Evolutionary conservation across 2,329 filamentous ascomycete species (phyloP), one percentile per base, ranked within the genome.

Genomic region (Alternaria infectoria): DNA sequence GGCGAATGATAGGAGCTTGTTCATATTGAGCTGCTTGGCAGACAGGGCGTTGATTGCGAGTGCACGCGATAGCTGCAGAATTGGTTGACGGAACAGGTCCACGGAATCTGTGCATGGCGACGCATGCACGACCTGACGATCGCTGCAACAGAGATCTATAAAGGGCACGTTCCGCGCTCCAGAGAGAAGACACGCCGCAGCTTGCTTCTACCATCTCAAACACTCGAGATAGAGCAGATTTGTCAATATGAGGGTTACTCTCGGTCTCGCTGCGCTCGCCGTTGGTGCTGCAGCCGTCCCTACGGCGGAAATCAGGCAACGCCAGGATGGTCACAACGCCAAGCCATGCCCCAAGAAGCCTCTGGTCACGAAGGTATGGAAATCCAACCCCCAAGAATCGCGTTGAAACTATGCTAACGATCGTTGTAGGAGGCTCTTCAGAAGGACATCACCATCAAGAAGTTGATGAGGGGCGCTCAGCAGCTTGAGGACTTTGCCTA

Each of bases 401-500:
- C 4, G 2, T 43, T 36, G 15, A 4, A 17, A 10, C 12, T 15
- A 46, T 52, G 19, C 71, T 75, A 19, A 73, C 13, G 25, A 23
- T 25, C 1, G 2, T 23, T 3, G 4, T 52, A 78, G 76, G 68
- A 69, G 30, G 67, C 66, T 45, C 74, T 79, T 25, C 69, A 78
- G 61, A 64, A 62, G 19, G 65, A 68, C 32, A 75, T 80, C 59
- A 74, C 63, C 8, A 56, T 54, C 7, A 64, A 74, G 21, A 70
- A 72, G 13, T 71, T 80, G 25, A 47, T 78, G 17, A 67, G 66
- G 19, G 74, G 77, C 32, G 66, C 77, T 5, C 64, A 78, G 47
- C 65, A 71, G 19, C 72, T 82, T 17, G 74, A 82, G 54, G 69
- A 75, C 59, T 74, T 81, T 32, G 81, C 81, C n/a, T 78, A 81